These are phyloP conservation scores for Pilasporangium apinafurcum DNA, from an alignment of 352 stramenopile species.

Conservation along the genomic window DNA sequence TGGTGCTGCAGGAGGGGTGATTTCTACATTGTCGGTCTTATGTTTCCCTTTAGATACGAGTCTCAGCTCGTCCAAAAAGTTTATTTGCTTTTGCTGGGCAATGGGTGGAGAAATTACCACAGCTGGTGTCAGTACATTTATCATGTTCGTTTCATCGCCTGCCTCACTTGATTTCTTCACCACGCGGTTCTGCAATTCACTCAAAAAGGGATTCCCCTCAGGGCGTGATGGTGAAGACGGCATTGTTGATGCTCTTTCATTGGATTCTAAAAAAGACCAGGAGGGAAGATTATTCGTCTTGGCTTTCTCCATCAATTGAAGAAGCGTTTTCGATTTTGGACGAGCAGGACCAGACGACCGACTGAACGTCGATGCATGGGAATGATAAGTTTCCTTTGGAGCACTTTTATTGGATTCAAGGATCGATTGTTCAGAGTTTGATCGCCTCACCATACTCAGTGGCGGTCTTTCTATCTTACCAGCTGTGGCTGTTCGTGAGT, in stretches of 20 bases:
- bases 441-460: no score
- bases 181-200: slow-evolving; percentile 30
- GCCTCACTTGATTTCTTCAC: slow-evolving; percentile 1
- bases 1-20: no score
- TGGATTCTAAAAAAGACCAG: no score
- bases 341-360: slow-evolving; percentile 12
- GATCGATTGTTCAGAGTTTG: no score
- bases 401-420: background rate
- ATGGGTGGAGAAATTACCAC: background rate
- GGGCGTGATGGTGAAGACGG: slow-evolving; percentile 12
- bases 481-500: no score
- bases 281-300: no score
- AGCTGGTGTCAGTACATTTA: background rate
- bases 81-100: slow-evolving; percentile 3
- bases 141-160: slow-evolving; percentile 2
- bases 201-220: slow-evolving; percentile 21
- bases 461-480: no score
- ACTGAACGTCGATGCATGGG: no score
- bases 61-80: slow-evolving; percentile 53
- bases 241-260: background rate
- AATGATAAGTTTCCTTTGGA: background rate
- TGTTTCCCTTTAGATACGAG: slow-evolving; percentile 6
- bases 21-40: no score
- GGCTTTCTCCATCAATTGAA: slow-evolving; percentile 35
- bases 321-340: slow-evolving; percentile 46